Conservation (phyloP, 768 basidiomycete species). For the Suillus bovinus region DNA sequence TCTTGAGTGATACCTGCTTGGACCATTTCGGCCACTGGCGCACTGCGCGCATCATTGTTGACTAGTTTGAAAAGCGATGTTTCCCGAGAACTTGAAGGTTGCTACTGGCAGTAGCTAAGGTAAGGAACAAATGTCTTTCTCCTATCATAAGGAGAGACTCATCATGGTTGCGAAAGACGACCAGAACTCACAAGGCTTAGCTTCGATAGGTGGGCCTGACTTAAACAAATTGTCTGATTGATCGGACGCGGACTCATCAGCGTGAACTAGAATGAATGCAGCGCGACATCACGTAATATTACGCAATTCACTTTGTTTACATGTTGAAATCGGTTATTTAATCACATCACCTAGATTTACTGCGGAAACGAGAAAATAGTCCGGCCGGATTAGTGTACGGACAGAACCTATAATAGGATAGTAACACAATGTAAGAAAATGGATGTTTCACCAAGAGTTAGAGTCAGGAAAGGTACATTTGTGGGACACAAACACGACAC, state of each 20-base stretch:
- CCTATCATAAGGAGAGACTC: not conserved
- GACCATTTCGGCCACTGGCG: not conserved
- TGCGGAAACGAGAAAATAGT: not conserved
- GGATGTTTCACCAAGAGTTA: not conserved
- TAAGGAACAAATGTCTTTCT: not conserved
- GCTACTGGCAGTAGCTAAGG: not conserved
- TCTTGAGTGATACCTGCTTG: not conserved
- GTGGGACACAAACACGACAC: not conserved
- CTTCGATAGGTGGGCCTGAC: too few relatives aligned
- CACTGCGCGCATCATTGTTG: not conserved
- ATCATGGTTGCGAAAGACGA: not conserved
- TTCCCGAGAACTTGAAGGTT: not conserved
- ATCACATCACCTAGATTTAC: too few relatives aligned
- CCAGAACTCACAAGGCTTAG: slow-evolving; percentile 1
- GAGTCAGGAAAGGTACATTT: slow-evolving; percentile 1
- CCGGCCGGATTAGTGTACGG: not conserved
- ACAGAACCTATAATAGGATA: not conserved
- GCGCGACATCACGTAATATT: not conserved
- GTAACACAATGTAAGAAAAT: not conserved
- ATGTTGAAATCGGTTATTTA: too few relatives aligned
- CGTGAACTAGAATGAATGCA: not conserved
- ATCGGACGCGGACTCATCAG: not conserved
- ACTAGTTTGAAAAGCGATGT: not conserved
- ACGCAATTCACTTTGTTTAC: too few relatives aligned
- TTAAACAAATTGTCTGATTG: too few relatives aligned